These are phyloP conservation scores for Ulota crispa DNA, from an alignment of 225 moss, liverwort and hornwort species.

Conservation along the genomic window DNA sequence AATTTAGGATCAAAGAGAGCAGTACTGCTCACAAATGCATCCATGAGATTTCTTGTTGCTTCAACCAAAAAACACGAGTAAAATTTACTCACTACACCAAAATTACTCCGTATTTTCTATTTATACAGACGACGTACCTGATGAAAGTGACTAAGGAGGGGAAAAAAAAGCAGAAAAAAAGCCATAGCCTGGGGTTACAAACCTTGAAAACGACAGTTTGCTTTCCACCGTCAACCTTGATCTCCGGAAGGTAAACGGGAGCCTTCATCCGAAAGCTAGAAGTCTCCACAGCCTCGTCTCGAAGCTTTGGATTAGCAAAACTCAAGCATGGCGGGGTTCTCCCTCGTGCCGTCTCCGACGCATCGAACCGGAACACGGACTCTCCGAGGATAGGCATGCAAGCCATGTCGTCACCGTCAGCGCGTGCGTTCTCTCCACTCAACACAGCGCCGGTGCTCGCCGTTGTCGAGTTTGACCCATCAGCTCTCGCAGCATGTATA, in stretches of 20 bases:
- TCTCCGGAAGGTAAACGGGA: constrained; percentile 57
- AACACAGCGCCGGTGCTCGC: neutral
- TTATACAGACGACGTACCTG: neutral
- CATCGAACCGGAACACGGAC: constrained; percentile 79
- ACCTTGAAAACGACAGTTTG: constrained; percentile 71
- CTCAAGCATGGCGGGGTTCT: constrained; percentile 57
- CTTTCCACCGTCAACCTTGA: constrained; percentile 41
- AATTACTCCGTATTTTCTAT: neutral
- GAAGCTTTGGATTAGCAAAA: constrained; percentile 53
- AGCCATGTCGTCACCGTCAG: constrained; percentile 41
- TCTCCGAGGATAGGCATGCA: constrained; percentile 68
- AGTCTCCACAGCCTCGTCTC: constrained; percentile 44
- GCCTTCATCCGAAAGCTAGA: constrained; percentile 15
- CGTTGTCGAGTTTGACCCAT: neutral
- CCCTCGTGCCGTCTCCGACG: constrained; percentile 51
- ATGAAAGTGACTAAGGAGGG: neutral
- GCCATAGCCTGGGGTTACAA: neutral
- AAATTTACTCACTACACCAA: neutral
- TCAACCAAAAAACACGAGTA: no score
- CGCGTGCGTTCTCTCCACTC: constrained; percentile 10
- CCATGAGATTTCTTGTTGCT: no score
- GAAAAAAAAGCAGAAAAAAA: neutral
- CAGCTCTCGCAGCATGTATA: neutral
- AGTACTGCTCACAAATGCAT: neutral
- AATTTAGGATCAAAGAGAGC: neutral